phyloP scores from a whole-genome alignment of 352 stramenopile genomes.

The Globisporangium lucens region DNA sequence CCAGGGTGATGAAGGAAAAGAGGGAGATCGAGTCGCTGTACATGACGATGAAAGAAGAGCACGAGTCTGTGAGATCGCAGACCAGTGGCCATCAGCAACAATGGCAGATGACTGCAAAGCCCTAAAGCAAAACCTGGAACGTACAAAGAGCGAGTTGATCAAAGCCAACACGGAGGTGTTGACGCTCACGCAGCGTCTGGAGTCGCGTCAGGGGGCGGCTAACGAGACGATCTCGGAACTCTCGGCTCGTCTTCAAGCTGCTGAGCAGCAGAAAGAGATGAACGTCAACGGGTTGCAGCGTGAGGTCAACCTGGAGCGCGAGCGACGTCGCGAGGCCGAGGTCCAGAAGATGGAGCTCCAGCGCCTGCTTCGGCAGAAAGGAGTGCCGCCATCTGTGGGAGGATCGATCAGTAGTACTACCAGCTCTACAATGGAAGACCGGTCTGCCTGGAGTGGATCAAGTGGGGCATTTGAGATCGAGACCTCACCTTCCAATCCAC shows the following conservation, averaged over 20 bases:
- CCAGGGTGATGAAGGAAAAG: slow-evolving; percentile 46
- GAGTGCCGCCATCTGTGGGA: neutral
- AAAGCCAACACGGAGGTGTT: slow-evolving; percentile 40
- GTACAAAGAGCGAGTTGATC: slow-evolving; percentile 50
- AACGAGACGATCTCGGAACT: slow-evolving; percentile 68
- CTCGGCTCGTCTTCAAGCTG: slow-evolving; percentile 37
- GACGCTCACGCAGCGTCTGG: slow-evolving; percentile 46
- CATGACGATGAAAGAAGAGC: slow-evolving; percentile 49
- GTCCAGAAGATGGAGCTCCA: slow-evolving; percentile 64
- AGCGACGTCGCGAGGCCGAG: slow-evolving; percentile 52
- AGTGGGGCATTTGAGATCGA: slow-evolving; percentile 1
- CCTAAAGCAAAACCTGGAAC: slow-evolving; percentile 50
- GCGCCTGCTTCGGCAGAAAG: slow-evolving; percentile 35
- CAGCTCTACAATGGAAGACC: slow-evolving; percentile 4
- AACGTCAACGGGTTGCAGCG: slow-evolving; percentile 34
- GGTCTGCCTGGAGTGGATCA: slow-evolving; percentile 3
- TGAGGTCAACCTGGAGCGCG: slow-evolving; percentile 57
- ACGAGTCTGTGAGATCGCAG: slow-evolving; percentile 39
- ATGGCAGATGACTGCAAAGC: slow-evolving; percentile 38
- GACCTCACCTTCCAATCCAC: neutral
- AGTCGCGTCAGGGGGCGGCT: slow-evolving; percentile 45
- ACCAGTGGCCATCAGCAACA: slow-evolving; percentile 35
- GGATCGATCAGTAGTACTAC: neutral
- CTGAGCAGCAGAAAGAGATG: slow-evolving; percentile 55
- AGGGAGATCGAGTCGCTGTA: slow-evolving; percentile 51